A percentile compares a stretch with the other conserved stretches of the same genome.
These are phyloP conservation scores for Cladosporium colombiae DNA, from an alignment of 2,329 filamentous ascomycete species.

Conservation along the genomic window DNA sequence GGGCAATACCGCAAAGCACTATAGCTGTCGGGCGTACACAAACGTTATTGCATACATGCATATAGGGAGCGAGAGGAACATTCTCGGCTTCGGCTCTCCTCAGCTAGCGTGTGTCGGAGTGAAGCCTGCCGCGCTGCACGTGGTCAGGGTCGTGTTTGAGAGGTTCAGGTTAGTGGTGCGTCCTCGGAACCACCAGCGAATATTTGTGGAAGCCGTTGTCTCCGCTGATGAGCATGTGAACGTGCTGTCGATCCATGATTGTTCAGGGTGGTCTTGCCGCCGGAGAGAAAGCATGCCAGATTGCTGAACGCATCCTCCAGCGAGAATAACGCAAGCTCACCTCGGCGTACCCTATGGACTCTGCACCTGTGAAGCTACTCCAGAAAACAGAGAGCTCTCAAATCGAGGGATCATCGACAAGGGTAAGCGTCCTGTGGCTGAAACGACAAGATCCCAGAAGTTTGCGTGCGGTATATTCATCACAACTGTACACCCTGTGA, in stretches of 20 bases:
- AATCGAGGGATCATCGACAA: neutral
- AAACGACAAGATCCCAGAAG: neutral
- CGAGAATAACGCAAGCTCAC: neutral
- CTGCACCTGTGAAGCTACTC: constrained; percentile 9
- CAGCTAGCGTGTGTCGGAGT: constrained; percentile 6
- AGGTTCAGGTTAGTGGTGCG: neutral
- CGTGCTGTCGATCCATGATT: neutral
- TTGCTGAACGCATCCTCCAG: neutral
- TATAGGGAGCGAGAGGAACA: neutral
- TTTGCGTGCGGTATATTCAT: neutral
- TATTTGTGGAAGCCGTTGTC: constrained; percentile 4
- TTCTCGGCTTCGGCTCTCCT: constrained; percentile 9
- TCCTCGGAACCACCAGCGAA: neutral
- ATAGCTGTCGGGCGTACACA: neutral
- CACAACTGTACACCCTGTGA: neutral
- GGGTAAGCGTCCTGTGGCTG: neutral
- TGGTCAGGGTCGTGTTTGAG: constrained; percentile 1
- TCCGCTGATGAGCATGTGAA: neutral
- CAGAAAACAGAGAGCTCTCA: neutral
- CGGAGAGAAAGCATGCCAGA: neutral
- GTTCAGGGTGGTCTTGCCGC: neutral
- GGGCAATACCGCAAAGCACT: neutral
- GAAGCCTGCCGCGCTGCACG: constrained; percentile 2
- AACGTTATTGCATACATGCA: neutral
- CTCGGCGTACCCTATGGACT: neutral